These are phyloP conservation scores for Alternaria dauci DNA, from an alignment of 2,329 filamentous ascomycete genomes.

Conservation along the genomic window DNA sequence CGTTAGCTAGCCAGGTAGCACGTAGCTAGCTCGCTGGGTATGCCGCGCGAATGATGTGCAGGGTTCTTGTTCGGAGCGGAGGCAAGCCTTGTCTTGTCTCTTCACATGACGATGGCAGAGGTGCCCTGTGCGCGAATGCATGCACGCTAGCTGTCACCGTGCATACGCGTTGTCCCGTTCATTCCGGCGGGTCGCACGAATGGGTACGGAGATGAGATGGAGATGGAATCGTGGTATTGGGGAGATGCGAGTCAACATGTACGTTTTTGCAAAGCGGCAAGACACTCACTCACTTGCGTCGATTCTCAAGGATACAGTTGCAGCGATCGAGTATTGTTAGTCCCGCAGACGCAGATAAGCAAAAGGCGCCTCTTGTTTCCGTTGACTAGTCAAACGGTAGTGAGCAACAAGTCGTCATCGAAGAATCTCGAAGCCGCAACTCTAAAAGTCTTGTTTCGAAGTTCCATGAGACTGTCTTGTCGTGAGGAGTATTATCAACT, in stretches of 20 bases:
- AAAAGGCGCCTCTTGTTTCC: neutral
- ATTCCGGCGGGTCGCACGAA: constrained; percentile 2
- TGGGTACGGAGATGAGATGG: neutral
- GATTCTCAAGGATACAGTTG: neutral
- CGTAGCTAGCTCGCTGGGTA: neutral
- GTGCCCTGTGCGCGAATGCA: constrained; percentile 19
- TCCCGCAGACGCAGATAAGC: neutral
- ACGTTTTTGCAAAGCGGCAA: neutral
- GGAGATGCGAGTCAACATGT: too few species aligned
- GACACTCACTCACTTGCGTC: too few species aligned
- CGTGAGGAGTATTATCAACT: constrained; percentile 1
- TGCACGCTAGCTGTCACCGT: constrained; percentile 24
- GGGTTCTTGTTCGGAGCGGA: constrained; percentile 15
- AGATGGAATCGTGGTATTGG: too few species aligned
- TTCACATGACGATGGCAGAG: constrained; percentile 28
- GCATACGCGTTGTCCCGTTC: constrained; percentile 18
- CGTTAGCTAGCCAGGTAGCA: too few species aligned
- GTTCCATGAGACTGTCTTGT: neutral
- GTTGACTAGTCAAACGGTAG: neutral
- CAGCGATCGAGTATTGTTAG: accelerated
- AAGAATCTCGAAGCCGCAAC: neutral
- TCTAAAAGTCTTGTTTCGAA: neutral
- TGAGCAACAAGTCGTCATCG: neutral
- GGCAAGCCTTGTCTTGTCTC: neutral
- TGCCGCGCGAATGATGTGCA: constrained; percentile 28